Evolutionary conservation across 1,284 basidiomycete species (phyloP).

Genomic region (Ceratobasidium sp.): DNA sequence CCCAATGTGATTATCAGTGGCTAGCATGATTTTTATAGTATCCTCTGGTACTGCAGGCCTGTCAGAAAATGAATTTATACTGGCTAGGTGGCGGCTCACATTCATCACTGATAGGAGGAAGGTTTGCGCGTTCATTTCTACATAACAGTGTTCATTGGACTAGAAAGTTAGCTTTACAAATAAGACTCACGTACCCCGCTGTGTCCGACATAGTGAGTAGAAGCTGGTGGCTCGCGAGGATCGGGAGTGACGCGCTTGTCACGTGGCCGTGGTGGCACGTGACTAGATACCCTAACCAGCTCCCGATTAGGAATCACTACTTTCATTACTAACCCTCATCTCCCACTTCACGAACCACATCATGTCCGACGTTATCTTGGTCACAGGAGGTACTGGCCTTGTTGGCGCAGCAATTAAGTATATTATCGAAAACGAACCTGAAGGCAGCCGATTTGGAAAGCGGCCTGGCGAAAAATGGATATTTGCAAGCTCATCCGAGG

Average conservation of each 20-base stretch:
- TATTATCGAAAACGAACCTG: slow-evolving; percentile 81
- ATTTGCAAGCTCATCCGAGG: slow-evolving; percentile 82
- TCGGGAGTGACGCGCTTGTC: slow-evolving; percentile 30
- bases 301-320: slow-evolving; percentile 1
- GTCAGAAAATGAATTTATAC: neutral
- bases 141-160: neutral
- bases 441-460: slow-evolving; percentile 82
- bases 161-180: neutral
- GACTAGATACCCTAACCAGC: slow-evolving; percentile 18
- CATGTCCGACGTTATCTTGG: slow-evolving; percentile 72
- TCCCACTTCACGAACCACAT: slow-evolving; percentile 35
- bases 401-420: slow-evolving; percentile 86
- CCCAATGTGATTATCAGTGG: slow-evolving; percentile 97
- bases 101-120: slow-evolving; percentile 43
- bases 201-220: slow-evolving; percentile 14
- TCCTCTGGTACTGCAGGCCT: slow-evolving; percentile 62
- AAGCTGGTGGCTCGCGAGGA: slow-evolving; percentile 23
- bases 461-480: slow-evolving; percentile 84
- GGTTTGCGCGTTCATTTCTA: slow-evolving; percentile 14
- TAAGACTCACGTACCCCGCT: neutral
- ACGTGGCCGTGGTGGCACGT: slow-evolving; percentile 37
- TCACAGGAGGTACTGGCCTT: slow-evolving; percentile 88
- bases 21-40: slow-evolving; percentile 87
- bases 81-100: slow-evolving; percentile 14
- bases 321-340: slow-evolving; percentile 29